These are phyloP conservation scores for Sambucus nigra DNA, from an alignment of 129 eudicot genomes.

Conservation along the genomic window DNA sequence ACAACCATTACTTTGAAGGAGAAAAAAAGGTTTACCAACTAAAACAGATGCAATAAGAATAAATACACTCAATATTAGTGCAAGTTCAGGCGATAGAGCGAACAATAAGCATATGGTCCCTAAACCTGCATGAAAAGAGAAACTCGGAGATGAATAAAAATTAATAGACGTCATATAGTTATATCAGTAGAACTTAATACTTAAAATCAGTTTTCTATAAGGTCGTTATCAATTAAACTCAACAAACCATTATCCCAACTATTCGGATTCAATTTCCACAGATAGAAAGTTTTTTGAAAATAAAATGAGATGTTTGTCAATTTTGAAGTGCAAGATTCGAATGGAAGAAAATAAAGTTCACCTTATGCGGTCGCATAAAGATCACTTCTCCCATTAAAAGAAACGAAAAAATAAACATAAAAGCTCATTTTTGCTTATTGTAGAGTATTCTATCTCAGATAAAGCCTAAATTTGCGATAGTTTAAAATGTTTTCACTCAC, in stretches of 20 bases:
- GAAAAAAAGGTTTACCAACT: conserved; percentile 51
- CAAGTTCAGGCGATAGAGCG: conserved; percentile 81
- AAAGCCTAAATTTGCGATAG: conserved; percentile 97
- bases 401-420: conserved; percentile 30
- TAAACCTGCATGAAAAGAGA: conserved; percentile 46
- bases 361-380: conserved; percentile 6
- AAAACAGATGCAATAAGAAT: conserved; percentile 65
- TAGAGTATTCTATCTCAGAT: conserved; percentile 97
- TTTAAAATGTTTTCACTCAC: conserved; percentile 87
- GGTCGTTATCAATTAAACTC: conserved; percentile 1
- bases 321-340: conserved; percentile 4
- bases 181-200: neutral
- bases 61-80: conserved; percentile 69
- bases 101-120: conserved; percentile 81
- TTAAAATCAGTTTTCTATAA: neutral
- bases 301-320: neutral
- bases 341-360: neutral
- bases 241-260: neutral
- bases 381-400: conserved; percentile 21
- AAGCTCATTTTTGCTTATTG: conserved; percentile 84
- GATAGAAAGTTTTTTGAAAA: neutral
- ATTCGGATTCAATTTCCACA: conserved; percentile 2
- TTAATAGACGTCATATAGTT: neutral
- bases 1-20: conserved; percentile 3
- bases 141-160: conserved; percentile 2